These are phyloP conservation scores for Odontarrhena argentea DNA, from an alignment of 345 rosid species.

Conservation along the genomic window DNA sequence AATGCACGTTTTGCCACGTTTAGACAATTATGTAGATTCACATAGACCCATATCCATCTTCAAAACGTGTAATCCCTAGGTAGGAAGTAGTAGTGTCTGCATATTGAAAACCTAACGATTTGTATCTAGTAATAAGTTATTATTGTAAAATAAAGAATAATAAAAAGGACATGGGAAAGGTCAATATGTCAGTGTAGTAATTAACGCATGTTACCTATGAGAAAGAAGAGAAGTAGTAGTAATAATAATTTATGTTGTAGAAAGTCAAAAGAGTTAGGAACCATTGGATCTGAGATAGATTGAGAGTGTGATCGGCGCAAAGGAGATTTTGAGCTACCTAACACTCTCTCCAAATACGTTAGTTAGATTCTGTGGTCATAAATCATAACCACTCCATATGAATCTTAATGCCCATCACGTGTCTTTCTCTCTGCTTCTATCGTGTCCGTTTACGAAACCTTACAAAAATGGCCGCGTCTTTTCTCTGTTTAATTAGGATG, in stretches of 20 bases:
- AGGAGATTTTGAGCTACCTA: too few relatives aligned
- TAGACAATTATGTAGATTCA: too few relatives aligned
- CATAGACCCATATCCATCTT: too few relatives aligned
- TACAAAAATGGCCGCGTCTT: too few relatives aligned
- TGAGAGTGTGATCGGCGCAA: too few relatives aligned
- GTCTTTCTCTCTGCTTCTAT: background rate
- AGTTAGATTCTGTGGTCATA: background rate
- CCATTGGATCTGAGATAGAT: background rate
- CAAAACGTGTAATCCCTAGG: too few relatives aligned
- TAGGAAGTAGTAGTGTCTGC: too few relatives aligned
- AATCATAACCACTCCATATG: background rate
- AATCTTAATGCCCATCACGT: conserved; percentile 6
- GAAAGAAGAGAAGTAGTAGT: background rate
- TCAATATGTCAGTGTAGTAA: background rate
- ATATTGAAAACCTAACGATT: too few relatives aligned
- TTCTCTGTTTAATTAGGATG: too few relatives aligned
- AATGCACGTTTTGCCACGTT: too few relatives aligned
- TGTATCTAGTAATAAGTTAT: too few relatives aligned
- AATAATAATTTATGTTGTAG: background rate
- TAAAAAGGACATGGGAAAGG: background rate
- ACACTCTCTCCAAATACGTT: background rate
- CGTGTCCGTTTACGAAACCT: too few relatives aligned
- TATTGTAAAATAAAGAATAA: background rate
- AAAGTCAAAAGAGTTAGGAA: background rate
- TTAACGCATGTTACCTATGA: background rate